A percentile compares a stretch with the other conserved stretches of the same genome.
Conservation (phyloP, 2,329 filamentous ascomycete species). For the Colletotrichum somersetense region DNA sequence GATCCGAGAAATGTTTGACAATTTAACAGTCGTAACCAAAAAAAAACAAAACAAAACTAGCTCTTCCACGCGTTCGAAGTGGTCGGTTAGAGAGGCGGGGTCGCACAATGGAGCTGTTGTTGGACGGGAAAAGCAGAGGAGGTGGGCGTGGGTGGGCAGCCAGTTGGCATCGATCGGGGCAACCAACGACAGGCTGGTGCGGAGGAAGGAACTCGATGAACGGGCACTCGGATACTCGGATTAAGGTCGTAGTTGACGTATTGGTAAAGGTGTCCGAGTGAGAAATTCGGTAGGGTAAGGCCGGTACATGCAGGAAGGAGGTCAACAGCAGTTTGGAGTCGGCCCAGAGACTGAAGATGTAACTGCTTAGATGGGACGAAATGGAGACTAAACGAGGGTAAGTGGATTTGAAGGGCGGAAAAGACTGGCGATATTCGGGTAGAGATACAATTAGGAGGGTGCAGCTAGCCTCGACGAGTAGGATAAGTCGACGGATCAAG, state of each 20-base stretch:
- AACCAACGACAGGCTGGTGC: slow-evolving; percentile 26
- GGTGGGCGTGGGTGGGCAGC: slow-evolving; percentile 41
- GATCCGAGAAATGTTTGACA: slow-evolving; percentile 46
- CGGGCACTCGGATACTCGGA: slow-evolving; percentile 7
- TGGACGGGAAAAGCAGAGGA: slow-evolving; percentile 12
- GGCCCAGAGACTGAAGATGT: not conserved
- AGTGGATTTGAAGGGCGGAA: slow-evolving; percentile 3
- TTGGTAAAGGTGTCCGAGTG: slow-evolving; percentile 7
- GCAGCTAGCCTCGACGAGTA: slow-evolving; percentile 21
- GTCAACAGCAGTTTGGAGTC: slow-evolving; percentile 9
- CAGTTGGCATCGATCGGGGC: slow-evolving; percentile 43
- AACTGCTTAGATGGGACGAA: not conserved
- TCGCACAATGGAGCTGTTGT: slow-evolving; percentile 22
- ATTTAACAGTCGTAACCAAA: slow-evolving; percentile 51
- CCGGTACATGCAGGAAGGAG: slow-evolving; percentile 25
- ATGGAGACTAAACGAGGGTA: slow-evolving; percentile 36
- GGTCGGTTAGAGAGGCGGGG: slow-evolving; percentile 20
- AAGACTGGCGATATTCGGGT: slow-evolving; percentile 13
- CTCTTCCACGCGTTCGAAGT: slow-evolving; percentile 44
- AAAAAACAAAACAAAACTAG: slow-evolving; percentile 43
- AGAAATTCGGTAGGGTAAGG: slow-evolving; percentile 3
- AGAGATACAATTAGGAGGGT: slow-evolving; percentile 40
- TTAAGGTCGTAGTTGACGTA: slow-evolving; percentile 18
- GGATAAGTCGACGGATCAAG: slow-evolving; percentile 25
- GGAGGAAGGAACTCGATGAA: slow-evolving; percentile 28